Conservation (phyloP, 345 rosid genomes). For the Camelina sativa region DNA sequence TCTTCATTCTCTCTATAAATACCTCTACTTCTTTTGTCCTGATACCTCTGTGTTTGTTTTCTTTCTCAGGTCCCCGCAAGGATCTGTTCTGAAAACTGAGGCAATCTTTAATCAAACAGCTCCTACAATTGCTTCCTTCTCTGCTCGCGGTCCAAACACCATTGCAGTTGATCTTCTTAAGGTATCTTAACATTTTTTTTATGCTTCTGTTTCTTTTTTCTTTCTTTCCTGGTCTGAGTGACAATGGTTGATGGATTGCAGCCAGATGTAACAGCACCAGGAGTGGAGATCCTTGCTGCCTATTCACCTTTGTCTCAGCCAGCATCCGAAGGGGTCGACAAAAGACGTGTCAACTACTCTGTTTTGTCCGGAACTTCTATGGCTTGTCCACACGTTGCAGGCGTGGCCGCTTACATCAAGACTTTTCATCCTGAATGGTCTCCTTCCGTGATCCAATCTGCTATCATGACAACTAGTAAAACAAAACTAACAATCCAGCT, state of each 20-base stretch:
- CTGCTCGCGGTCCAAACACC: constrained; percentile 45
- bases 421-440: constrained; percentile 60
- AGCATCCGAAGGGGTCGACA: neutral
- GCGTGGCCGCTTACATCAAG: constrained; percentile 51
- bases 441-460: constrained; percentile 60
- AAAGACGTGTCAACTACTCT: constrained; percentile 37
- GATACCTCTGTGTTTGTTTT: neutral
- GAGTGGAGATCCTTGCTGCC: constrained; percentile 53
- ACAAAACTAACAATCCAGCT: neutral
- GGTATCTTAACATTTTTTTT: constrained; percentile 2
- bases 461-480: constrained; percentile 70
- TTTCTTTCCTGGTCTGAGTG: neutral
- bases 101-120: constrained; percentile 28
- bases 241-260: constrained; percentile 29
- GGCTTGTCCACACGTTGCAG: constrained; percentile 63
- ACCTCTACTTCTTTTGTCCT: neutral
- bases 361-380: constrained; percentile 57
- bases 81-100: constrained; percentile 36
- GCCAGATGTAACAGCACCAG: constrained; percentile 59
- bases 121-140: constrained; percentile 42
- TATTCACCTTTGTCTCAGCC: constrained; percentile 36
- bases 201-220: neutral
- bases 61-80: constrained; percentile 31
- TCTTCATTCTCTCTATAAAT: neutral
- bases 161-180: constrained; percentile 37